These are phyloP conservation scores for Didymella glomerata DNA, from an alignment of 2,329 filamentous ascomycete genomes.

Conservation along the genomic window DNA sequence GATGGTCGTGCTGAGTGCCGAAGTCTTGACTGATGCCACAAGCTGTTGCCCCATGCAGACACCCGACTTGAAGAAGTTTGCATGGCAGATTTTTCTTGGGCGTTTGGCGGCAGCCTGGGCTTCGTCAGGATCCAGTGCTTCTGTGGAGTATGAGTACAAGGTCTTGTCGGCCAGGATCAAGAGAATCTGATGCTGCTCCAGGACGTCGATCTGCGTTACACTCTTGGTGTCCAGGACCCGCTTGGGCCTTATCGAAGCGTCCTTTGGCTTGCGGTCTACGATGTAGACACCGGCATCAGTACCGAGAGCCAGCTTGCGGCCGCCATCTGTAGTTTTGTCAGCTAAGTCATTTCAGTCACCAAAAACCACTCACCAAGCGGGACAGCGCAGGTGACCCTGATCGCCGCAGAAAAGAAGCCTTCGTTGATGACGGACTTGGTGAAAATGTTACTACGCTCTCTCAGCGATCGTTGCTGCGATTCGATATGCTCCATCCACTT, in stretches of 20 bases:
- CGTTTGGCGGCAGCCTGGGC: conserved; percentile 76
- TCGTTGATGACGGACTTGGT: conserved; percentile 76
- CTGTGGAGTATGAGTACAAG: conserved; percentile 85
- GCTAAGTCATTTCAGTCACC: conserved; percentile 5
- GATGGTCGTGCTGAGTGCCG: conserved; percentile 91
- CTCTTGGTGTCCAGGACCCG: conserved; percentile 85
- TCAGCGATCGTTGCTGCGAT: conserved; percentile 83
- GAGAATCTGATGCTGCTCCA: conserved; percentile 93
- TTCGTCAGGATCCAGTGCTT: conserved; percentile 85
- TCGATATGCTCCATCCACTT: conserved; percentile 99
- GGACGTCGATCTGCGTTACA: conserved; percentile 93
- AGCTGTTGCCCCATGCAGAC: conserved; percentile 93
- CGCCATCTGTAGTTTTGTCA: conserved; percentile 72
- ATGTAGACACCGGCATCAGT: conserved; percentile 95
- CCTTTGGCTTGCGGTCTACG: conserved; percentile 88
- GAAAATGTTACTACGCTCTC: conserved; percentile 76
- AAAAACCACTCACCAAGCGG: conserved; percentile 74
- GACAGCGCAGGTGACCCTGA: conserved; percentile 92
- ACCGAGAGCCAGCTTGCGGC: conserved; percentile 90
- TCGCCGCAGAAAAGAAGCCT: conserved; percentile 87
- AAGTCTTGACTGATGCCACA: conserved; percentile 96
- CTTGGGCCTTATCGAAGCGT: conserved; percentile 74
- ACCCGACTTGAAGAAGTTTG: conserved; percentile 97
- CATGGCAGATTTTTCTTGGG: conserved; percentile 96
- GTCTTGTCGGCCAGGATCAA: conserved; percentile 94